phyloP scores from a whole-genome alignment of 371 early-diverging fungal species.

The Choanephora cucurbitarum region DNA sequence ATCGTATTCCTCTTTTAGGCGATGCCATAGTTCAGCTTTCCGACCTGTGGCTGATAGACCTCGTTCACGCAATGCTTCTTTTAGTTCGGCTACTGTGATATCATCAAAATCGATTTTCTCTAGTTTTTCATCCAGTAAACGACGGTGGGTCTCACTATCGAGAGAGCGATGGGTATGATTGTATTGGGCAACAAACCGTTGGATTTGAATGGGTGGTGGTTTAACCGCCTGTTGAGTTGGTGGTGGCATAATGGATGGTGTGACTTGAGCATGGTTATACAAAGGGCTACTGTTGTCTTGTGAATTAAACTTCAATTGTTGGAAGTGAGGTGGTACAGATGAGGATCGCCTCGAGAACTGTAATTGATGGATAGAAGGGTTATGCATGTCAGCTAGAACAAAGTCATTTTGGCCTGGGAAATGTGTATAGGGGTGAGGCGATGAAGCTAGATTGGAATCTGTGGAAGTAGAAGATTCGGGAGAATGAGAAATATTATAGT shows the following conservation, averaged over 20 bases:
- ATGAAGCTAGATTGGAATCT: conserved; percentile 25
- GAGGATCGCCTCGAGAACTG: conserved; percentile 12
- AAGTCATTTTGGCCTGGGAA: not conserved
- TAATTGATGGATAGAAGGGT: not conserved
- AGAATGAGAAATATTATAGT: conserved; percentile 21
- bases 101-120: conserved; percentile 68
- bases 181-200: conserved; percentile 12
- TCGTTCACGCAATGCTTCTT: conserved; percentile 63
- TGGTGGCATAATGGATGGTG: not conserved
- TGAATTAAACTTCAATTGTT: conserved; percentile 14
- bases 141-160: conserved; percentile 20
- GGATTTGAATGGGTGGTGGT: conserved; percentile 29
- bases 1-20: conserved; percentile 57
- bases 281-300: conserved; percentile 8
- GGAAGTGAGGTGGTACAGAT: conserved; percentile 24
- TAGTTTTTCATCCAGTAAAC: conserved; percentile 40
- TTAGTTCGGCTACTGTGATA: conserved; percentile 71
- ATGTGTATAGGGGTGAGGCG: conserved; percentile 16
- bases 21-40: conserved; percentile 62
- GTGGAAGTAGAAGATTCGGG: conserved; percentile 27
- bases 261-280: conserved; percentile 10
- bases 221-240: conserved; percentile 1
- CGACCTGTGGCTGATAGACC: conserved; percentile 63
- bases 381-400: not conserved
- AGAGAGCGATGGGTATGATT: conserved; percentile 15